These are phyloP conservation scores for Dunaliella salina DNA, from an alignment of 163 green algal species.

Conservation along the genomic window DNA sequence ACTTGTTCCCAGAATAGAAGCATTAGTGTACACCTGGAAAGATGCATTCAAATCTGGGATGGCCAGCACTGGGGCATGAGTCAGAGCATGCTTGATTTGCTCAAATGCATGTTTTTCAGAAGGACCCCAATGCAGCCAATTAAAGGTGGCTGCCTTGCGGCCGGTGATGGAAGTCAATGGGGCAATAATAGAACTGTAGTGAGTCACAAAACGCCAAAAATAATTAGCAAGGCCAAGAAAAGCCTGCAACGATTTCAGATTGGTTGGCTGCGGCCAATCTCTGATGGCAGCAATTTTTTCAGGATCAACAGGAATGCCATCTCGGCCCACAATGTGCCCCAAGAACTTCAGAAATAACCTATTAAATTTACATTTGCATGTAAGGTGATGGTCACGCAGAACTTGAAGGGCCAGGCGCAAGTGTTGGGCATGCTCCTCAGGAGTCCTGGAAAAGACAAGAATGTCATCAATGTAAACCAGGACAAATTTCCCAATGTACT, in stretches of 20 bases:
- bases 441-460: slow-evolving; percentile 46
- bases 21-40: slow-evolving; percentile 29
- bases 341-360: slow-evolving; percentile 24
- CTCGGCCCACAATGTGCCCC: slow-evolving; percentile 31
- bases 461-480: slow-evolving; percentile 72
- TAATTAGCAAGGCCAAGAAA: slow-evolving; percentile 46
- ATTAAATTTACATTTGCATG: slow-evolving; percentile 49
- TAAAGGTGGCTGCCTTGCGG: neutral
- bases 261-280: slow-evolving; percentile 27
- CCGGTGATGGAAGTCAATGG: slow-evolving; percentile 8
- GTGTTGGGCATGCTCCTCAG: slow-evolving; percentile 53
- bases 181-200: slow-evolving; percentile 23
- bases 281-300: slow-evolving; percentile 24
- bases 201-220: slow-evolving; percentile 39
- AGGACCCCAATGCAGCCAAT: neutral
- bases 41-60: slow-evolving; percentile 27
- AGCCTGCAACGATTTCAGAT: slow-evolving; percentile 15
- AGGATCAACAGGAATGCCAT: slow-evolving; percentile 32
- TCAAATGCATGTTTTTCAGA: slow-evolving; percentile 30
- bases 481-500: slow-evolving; percentile 40
- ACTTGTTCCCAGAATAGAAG: neutral
- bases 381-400: slow-evolving; percentile 41
- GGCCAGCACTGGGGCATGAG: slow-evolving; percentile 25
- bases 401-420: slow-evolving; percentile 39
- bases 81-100: slow-evolving; percentile 17